Base-by-base conservation (phyloP, 1,284 basidiomycete species). In the Irpex lacteus region DNA sequence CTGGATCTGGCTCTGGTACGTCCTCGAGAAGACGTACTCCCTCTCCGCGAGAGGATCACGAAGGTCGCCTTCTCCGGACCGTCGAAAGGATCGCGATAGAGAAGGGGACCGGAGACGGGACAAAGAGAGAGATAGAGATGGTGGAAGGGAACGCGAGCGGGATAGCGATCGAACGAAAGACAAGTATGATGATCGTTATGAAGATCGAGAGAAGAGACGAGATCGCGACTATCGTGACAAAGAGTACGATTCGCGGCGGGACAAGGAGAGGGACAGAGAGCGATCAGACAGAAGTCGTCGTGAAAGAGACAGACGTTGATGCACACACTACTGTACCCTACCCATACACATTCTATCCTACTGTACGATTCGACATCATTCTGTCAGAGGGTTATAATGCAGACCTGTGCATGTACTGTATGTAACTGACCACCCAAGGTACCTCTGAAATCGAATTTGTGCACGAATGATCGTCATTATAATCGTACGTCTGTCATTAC, bases 11-110 rank as follows among this genome's bases (percentile, higher is more conserved):
- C 15, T 44, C 40, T 11, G 40, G 11, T 15, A 44, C 40, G 50
- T 65, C 67, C 34, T 69, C 71, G 56, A 63, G 69, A 60, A 61
- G 68, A 56, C 63, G 69, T n/a, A 70, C 73, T 53, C 64, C 70
- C 18, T 70, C 69, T 62, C 69, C 73, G 9, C 40, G 40, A 63
- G 66, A 59, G 67, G 36, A 37, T 69, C 62, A 60, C 65, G 69
- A 58, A 61, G 68, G 21, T 73, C 73, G 19, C 66, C 70, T 26
- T 72, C 72, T 54, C 67, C 73, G 9, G 69, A 69, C 66, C 63
- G 67, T 67, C 69, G 58, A 65, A 38, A 70, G 69, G 78, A 56
- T 62, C 69, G 49, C 65, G 73, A 77, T 32, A 67, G 74, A 26
- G 26, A 26, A 26, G 26, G 26, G 61, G 68, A 47, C 67, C 72